These are phyloP conservation scores for Bassia scoparia DNA, from an alignment of 148 eudicot genomes.

Conservation along the genomic window DNA sequence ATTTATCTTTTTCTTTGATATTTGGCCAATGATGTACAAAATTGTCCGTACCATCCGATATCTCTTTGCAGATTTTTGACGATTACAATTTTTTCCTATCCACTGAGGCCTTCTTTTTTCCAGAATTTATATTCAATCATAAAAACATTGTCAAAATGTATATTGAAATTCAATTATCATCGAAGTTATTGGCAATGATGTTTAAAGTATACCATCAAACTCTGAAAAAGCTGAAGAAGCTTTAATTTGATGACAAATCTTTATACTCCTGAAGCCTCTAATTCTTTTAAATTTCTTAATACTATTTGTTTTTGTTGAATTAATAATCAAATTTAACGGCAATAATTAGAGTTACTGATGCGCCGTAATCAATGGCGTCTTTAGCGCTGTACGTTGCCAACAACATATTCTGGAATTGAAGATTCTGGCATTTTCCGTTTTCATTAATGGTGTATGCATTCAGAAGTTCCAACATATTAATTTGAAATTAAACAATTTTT, in stretches of 20 bases:
- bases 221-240: slow-evolving; percentile 26
- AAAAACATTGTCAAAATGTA: background rate
- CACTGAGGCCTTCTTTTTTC: slow-evolving; percentile 21
- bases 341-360: slow-evolving; percentile 48
- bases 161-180: background rate
- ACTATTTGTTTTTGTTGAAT: background rate
- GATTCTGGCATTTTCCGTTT: slow-evolving; percentile 35
- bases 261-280: slow-evolving; percentile 9
- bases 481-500: background rate
- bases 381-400: slow-evolving; percentile 51
- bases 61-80: slow-evolving; percentile 16
- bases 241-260: slow-evolving; percentile 16
- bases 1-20: too few species aligned
- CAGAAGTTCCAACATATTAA: slow-evolving; percentile 29
- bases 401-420: slow-evolving; percentile 18
- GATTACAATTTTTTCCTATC: background rate
- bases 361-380: slow-evolving; percentile 29
- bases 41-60: slow-evolving; percentile 35
- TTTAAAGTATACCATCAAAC: slow-evolving; percentile 31
- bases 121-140: background rate
- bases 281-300: background rate
- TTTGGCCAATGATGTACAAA: slow-evolving; percentile 19
- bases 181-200: slow-evolving; percentile 24
- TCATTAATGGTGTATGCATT: slow-evolving; percentile 26
- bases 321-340: slow-evolving; percentile 15